These are phyloP conservation scores for Parachlorella kessleri DNA, from an alignment of 139 green algal species.

Conservation along the genomic window DNA sequence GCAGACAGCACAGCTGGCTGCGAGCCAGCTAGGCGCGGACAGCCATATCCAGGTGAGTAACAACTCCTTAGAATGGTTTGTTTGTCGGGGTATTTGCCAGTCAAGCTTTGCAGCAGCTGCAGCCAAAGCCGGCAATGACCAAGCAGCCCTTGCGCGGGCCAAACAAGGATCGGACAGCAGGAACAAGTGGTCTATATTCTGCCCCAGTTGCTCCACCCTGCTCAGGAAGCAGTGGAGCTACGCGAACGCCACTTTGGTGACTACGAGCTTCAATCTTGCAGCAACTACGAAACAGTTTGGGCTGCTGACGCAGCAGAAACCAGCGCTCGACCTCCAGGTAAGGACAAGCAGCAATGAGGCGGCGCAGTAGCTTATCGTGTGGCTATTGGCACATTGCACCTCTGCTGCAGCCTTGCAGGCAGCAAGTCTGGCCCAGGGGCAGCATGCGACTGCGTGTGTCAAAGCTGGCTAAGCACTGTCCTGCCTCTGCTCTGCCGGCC, in stretches of 20 bases:
- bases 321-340: background rate
- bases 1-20: conserved; percentile 42
- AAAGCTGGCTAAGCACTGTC: background rate
- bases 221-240: conserved; percentile 39
- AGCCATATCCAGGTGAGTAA: conserved; percentile 7
- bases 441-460: background rate
- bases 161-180: background rate
- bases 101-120: background rate
- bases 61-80: background rate
- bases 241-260: conserved; percentile 59
- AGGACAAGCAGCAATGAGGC: no score
- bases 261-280: conserved; percentile 44
- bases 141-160: background rate
- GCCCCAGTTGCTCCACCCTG: background rate
- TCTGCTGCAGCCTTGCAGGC: background rate
- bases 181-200: background rate
- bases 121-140: background rate
- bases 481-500: background rate
- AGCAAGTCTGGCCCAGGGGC: no score
- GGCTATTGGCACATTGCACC: background rate
- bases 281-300: conserved; percentile 52
- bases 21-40: conserved; percentile 8
- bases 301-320: conserved; percentile 35
- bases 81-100: background rate
- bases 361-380: background rate